Percentiles rank a stretch among this genome's conserved stretches.
Conservation (phyloP, 352 stramenopile genomes). For the Globisporangium lucens region DNA sequence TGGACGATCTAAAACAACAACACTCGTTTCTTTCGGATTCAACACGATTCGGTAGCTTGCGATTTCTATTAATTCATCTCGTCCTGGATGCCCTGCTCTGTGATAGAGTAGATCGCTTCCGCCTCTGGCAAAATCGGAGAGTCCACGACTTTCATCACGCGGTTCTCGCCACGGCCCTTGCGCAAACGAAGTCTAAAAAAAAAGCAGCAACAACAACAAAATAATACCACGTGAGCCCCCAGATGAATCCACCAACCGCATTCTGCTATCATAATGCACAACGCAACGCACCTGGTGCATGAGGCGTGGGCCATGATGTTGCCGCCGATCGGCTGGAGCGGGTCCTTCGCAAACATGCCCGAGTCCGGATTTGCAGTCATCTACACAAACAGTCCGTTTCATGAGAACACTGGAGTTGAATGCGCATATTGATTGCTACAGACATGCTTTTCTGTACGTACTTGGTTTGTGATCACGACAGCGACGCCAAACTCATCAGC, state of each 20-base stretch:
- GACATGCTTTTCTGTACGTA: slow-evolving; percentile 15
- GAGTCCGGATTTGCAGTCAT: slow-evolving; percentile 89
- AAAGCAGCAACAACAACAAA: slow-evolving; percentile 1
- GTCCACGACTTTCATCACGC: slow-evolving; percentile 97
- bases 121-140: slow-evolving; percentile 97
- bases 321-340: slow-evolving; percentile 88
- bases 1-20: not conserved
- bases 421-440: not conserved
- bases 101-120: slow-evolving; percentile 98
- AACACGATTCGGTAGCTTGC: not conserved
- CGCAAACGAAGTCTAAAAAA: slow-evolving; percentile 82
- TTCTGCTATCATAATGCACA: not conserved
- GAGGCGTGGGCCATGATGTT: slow-evolving; percentile 89
- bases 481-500: slow-evolving; percentile 99
- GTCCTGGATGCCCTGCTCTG: slow-evolving; percentile 92
- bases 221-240: slow-evolving; percentile 4
- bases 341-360: slow-evolving; percentile 89
- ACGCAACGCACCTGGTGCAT: slow-evolving; percentile 54
- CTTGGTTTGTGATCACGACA: slow-evolving; percentile 88
- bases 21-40: not conserved
- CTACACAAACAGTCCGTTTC: slow-evolving; percentile 23
- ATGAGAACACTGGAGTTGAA: not conserved
- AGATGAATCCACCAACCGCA: not conserved
- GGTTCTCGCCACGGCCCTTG: slow-evolving; percentile 98
- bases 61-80: slow-evolving; percentile 67